Evolutionary conservation across 345 rosid genomes (phyloP).

Genomic region (Zanthoxylum bungeanum): DNA sequence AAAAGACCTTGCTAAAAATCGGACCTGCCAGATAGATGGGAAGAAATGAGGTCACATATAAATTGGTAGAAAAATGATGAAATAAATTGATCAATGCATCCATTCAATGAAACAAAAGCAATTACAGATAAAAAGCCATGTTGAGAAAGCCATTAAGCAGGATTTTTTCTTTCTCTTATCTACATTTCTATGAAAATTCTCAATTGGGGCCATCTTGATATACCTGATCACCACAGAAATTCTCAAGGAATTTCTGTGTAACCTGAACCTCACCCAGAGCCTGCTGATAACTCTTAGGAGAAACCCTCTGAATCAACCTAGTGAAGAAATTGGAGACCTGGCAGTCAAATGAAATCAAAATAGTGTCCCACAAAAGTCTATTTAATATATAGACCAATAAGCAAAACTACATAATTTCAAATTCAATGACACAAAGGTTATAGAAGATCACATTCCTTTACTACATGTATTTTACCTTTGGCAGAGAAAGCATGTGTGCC

Average conservation of each 20-base stretch:
- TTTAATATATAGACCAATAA: background rate
- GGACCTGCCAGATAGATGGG: conserved; percentile 50
- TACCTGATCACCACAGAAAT: conserved; percentile 98
- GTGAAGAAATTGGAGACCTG: conserved; percentile 89
- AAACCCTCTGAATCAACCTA: conserved; percentile 85
- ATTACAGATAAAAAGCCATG: background rate
- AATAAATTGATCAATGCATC: background rate
- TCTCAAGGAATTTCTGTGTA: conserved; percentile 81
- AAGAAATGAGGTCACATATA: background rate
- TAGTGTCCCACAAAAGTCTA: background rate
- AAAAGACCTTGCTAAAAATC: conserved; percentile 91
- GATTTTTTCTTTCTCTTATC: background rate
- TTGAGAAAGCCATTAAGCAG: background rate
- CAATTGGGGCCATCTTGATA: background rate
- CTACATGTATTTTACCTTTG: conserved; percentile 51
- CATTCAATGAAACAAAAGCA: conserved; percentile 11
- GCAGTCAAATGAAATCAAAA: conserved; percentile 14
- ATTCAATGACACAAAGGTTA: conserved; percentile 4
- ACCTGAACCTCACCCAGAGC: conserved; percentile 87
- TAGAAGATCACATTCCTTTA: background rate
- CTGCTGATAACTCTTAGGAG: conserved; percentile 96
- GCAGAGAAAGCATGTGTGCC: conserved; percentile 81
- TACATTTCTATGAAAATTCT: background rate
- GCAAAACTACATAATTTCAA: background rate
- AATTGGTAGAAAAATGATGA: background rate